Percentiles rank a stretch among this genome's conserved stretches.
phyloP scores from a whole-genome alignment of 139 green algal species.

The Chlamydomonas schloesseri region DNA sequence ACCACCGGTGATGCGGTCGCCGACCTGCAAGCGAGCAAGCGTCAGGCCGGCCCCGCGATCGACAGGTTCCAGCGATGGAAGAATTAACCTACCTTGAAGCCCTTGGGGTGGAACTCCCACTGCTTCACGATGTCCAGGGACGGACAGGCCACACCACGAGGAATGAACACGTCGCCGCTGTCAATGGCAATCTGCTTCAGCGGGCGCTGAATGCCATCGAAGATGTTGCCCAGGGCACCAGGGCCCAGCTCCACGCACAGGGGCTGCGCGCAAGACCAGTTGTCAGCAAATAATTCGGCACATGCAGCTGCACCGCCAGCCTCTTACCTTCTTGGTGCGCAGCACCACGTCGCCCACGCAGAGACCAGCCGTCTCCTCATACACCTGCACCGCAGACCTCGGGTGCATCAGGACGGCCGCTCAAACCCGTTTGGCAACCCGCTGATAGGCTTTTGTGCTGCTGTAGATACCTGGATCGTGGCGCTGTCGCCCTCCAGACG shows the following conservation, averaged over 20 bases:
- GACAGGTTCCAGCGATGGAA: neutral
- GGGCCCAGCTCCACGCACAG: conserved; percentile 97
- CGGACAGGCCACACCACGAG: conserved; percentile 93
- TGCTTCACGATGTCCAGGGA: conserved; percentile 83
- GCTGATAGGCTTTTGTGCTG: neutral
- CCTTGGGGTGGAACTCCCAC: conserved; percentile 95
- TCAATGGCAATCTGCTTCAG: conserved; percentile 91
- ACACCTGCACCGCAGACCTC: conserved; percentile 76
- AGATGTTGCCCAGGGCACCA: conserved; percentile 97
- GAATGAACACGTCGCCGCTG: conserved; percentile 95
- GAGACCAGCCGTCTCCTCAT: conserved; percentile 98
- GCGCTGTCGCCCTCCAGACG: conserved; percentile 96
- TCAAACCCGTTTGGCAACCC: too few relatives aligned
- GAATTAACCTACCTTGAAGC: conserved; percentile 80
- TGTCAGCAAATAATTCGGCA: neutral
- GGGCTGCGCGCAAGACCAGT: conserved; percentile 69
- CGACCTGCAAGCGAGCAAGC: conserved; percentile 68
- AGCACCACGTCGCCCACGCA: conserved; percentile 93
- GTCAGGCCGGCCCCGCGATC: too few relatives aligned
- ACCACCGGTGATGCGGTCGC: conserved; percentile 92
- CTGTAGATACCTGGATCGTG: conserved; percentile 91
- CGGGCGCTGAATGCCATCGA: conserved; percentile 99
- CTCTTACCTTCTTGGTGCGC: conserved; percentile 89
- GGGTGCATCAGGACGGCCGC: neutral
- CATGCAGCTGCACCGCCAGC: neutral